These are phyloP conservation scores for Fusarium sambucinum DNA, from an alignment of 2,329 filamentous ascomycete species.

Conservation along the genomic window DNA sequence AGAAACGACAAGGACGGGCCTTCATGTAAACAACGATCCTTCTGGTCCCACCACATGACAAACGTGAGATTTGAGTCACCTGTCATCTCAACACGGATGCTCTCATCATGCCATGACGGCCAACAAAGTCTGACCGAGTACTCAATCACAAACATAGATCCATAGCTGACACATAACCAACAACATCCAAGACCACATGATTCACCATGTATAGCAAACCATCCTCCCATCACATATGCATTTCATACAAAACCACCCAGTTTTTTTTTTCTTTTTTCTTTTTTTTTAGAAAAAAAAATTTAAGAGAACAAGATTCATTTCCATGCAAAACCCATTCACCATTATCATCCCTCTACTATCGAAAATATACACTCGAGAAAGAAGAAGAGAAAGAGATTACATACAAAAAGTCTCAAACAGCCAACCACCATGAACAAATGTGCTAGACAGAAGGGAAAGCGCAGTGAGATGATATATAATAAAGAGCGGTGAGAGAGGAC, in stretches of 20 bases:
- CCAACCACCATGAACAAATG: slow-evolving; percentile 34
- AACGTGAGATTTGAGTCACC: slow-evolving; percentile 18
- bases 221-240: slow-evolving; percentile 7
- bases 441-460: slow-evolving; percentile 25
- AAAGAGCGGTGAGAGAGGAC: slow-evolving; percentile 17
- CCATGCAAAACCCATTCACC: slow-evolving; percentile 29
- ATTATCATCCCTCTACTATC: slow-evolving; percentile 29
- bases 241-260: slow-evolving; percentile 1
- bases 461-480: slow-evolving; percentile 38
- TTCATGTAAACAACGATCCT: slow-evolving; percentile 1
- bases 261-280: too few relatives aligned
- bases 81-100: slow-evolving; percentile 10
- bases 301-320: too few relatives aligned
- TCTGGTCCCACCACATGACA: slow-evolving; percentile 2
- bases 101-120: slow-evolving; percentile 4
- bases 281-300: too few relatives aligned
- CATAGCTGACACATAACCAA: background rate
- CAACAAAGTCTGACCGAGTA: slow-evolving; percentile 1
- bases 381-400: slow-evolving; percentile 36
- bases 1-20: background rate
- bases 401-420: slow-evolving; percentile 37
- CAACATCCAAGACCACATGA: background rate
- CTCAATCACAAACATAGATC: slow-evolving; percentile 15
- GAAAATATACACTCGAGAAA: slow-evolving; percentile 44
- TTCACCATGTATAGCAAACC: background rate